phyloP scores from a whole-genome alignment of 352 stramenopile genomes.

The Phytophthora pistaciae region DNA sequence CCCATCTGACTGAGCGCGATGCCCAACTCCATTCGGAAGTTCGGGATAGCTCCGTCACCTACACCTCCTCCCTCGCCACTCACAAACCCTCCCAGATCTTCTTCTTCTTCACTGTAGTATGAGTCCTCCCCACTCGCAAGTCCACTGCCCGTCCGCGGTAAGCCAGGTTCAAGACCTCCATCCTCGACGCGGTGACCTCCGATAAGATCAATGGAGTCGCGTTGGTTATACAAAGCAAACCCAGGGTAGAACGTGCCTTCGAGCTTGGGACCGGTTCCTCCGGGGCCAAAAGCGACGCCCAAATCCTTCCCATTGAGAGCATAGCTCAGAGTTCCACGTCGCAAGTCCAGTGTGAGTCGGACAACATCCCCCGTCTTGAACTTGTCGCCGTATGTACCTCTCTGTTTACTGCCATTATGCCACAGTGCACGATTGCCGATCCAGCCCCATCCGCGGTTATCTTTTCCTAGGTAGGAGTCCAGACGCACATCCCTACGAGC shows the following conservation, averaged over 20 bases:
- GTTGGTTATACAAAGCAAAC: conserved; percentile 91
- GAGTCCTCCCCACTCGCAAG: conserved; percentile 61
- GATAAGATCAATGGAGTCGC: conserved; percentile 87
- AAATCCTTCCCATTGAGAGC: conserved; percentile 91
- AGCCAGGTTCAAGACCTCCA: conserved; percentile 31
- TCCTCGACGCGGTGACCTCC: conserved; percentile 88
- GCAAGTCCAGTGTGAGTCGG: conserved; percentile 84
- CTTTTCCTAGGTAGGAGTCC: conserved; percentile 92
- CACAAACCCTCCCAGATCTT: conserved; percentile 50
- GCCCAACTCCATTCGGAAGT: conserved; percentile 87
- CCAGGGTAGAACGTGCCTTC: conserved; percentile 89
- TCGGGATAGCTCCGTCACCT: conserved; percentile 59
- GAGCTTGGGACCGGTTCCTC: conserved; percentile 84
- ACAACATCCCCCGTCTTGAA: conserved; percentile 91
- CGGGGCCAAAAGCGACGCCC: conserved; percentile 89
- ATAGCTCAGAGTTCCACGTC: conserved; percentile 87
- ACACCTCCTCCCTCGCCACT: conserved; percentile 35
- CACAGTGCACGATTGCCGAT: conserved; percentile 92
- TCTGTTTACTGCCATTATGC: conserved; percentile 93
- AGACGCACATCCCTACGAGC: conserved; percentile 85
- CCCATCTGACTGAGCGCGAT: conserved; percentile 88
- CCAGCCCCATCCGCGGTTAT: conserved; percentile 92
- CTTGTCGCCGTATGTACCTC: conserved; percentile 91
- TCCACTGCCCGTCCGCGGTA: conserved; percentile 46
- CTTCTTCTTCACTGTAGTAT: conserved; percentile 89